A percentile compares a stretch with the other conserved stretches of the same genome.
These are phyloP conservation scores for Allomyces arbusculus DNA, from an alignment of 192 early-diverging fungal species.

Conservation along the genomic window DNA sequence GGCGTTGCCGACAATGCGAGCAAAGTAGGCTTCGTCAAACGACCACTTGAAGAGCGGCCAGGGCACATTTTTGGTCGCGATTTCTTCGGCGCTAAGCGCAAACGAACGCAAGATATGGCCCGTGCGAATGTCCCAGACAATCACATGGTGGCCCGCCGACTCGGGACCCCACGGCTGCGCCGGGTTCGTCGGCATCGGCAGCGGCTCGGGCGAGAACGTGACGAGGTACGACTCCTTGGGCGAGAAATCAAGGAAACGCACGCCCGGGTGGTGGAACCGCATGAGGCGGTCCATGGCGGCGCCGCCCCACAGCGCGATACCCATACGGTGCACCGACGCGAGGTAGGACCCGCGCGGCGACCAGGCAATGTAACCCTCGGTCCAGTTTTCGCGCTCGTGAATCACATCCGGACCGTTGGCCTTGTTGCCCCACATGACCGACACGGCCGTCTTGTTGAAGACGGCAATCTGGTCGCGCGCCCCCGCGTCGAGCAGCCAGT, in stretches of 20 bases:
- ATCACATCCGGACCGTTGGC: slow-evolving; percentile 53
- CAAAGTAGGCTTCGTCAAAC: slow-evolving; percentile 82
- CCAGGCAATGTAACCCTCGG: slow-evolving; percentile 83
- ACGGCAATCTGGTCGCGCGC: slow-evolving; percentile 83
- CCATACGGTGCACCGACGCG: slow-evolving; percentile 79
- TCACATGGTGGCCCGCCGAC: slow-evolving; percentile 53
- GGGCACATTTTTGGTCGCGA: slow-evolving; percentile 38
- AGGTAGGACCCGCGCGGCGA: slow-evolving; percentile 87
- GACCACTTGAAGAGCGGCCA: slow-evolving; percentile 99
- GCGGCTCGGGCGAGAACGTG: slow-evolving; percentile 74
- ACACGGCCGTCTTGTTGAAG: slow-evolving; percentile 63
- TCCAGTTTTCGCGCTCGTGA: slow-evolving; percentile 52
- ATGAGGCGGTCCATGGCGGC: slow-evolving; percentile 73
- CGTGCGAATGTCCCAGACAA: slow-evolving; percentile 78
- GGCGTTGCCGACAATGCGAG: slow-evolving; percentile 51
- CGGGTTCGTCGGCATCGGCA: slow-evolving; percentile 19
- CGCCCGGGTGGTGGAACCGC: slow-evolving; percentile 76
- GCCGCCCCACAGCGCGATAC: slow-evolving; percentile 92
- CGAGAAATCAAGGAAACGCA: slow-evolving; percentile 77
- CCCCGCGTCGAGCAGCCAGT: slow-evolving; percentile 66
- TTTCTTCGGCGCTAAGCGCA: slow-evolving; percentile 25
- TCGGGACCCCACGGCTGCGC: slow-evolving; percentile 37
- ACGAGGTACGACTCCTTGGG: slow-evolving; percentile 87
- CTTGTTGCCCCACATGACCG: slow-evolving; percentile 81
- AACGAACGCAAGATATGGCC: slow-evolving; percentile 80